Conservation (phyloP, 768 basidiomycete genomes). For the Leccinellum rugosiceps region DNA sequence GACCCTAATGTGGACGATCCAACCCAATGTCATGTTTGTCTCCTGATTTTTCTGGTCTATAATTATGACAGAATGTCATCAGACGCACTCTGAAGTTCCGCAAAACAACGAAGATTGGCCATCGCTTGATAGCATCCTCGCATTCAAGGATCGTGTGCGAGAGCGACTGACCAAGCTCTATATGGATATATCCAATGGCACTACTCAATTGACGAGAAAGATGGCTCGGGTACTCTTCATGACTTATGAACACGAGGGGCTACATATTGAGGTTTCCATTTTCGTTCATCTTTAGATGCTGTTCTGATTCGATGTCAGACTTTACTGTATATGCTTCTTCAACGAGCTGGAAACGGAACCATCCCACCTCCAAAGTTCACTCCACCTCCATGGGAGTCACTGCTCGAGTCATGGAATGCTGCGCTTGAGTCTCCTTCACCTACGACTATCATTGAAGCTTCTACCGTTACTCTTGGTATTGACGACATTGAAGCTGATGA, state of each 20-base stretch:
- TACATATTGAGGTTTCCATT: conserved; percentile 69
- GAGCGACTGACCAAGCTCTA: conserved; percentile 71
- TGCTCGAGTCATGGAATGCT: conserved; percentile 47
- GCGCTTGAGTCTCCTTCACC: conserved; percentile 40
- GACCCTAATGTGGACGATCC: conserved; percentile 95
- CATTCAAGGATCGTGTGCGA: conserved; percentile 77
- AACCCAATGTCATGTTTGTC: conserved; percentile 73
- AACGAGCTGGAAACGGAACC: conserved; percentile 74
- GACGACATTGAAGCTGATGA: conserved; percentile 81
- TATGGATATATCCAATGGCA: conserved; percentile 57
- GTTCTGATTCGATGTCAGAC: conserved; percentile 44
- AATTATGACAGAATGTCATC: conserved; percentile 5
- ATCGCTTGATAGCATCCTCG: conserved; percentile 58
- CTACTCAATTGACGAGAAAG: conserved; percentile 53
- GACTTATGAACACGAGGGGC: conserved; percentile 86
- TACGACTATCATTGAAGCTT: conserved; percentile 58
- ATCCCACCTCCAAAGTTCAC: conserved; percentile 75
- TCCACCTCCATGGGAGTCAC: conserved; percentile 64
- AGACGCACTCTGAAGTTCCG: conserved; percentile 92
- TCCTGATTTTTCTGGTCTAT: background rate
- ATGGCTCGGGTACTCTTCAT: conserved; percentile 82
- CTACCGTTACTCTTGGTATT: conserved; percentile 67
- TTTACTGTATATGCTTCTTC: conserved; percentile 90
- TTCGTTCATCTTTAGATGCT: background rate
- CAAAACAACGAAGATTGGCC: conserved; percentile 85